Evolutionary conservation across 2,329 filamentous ascomycete genomes (phyloP), one percentile per base, ranked within the genome.

Genomic region (Fusarium sarcochroum): DNA sequence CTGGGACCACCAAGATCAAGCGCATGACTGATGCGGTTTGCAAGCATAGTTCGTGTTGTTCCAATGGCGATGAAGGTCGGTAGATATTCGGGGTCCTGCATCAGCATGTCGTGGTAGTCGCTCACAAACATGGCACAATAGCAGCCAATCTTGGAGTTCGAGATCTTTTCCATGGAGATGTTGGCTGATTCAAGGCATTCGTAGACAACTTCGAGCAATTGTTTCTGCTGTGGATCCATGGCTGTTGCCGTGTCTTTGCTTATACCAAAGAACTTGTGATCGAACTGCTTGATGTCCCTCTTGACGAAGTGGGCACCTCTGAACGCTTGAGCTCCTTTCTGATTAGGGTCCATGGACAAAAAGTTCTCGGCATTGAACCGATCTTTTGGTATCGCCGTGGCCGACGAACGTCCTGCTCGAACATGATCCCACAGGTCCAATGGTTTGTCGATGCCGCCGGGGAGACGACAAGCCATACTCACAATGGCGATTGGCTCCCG

Each of bases 191-290:
- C 70, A 3, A 73, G 55, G 18, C 70, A 73, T 32, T 73, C 70
- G 20, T 70, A 73, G 3, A 73, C 70, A 37, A 73, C 66, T 48
- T 73, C 70, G 3, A 73, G 70, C 5, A 73, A 38, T 23, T 73
- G 71, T 2, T 73, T 71, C 27, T 73, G 70, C 38, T 73, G 70
- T 1, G 70, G 70, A 42, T 73, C 70, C 70, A 73, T 73, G 11
- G 70, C 70, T 18, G 70, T 72, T 14, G 70, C 70, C 0, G 70
- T 72, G 10, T 73, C 68, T 56, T 72, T 72, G 51, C 68, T 72
- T 20, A 72, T 72, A 6, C 70, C 70, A 49, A 72, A 72, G 61
- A 72, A 72, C 58, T 72, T 72, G 58, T 72, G 68, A 47, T 72
- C 70, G 37, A 72, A 72, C 58, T 72, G 70, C 47, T 71, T 72